Evolutionary conservation across 805 yeast species (phyloP).

Genomic region (Dipodascopsis uninucleata): DNA sequence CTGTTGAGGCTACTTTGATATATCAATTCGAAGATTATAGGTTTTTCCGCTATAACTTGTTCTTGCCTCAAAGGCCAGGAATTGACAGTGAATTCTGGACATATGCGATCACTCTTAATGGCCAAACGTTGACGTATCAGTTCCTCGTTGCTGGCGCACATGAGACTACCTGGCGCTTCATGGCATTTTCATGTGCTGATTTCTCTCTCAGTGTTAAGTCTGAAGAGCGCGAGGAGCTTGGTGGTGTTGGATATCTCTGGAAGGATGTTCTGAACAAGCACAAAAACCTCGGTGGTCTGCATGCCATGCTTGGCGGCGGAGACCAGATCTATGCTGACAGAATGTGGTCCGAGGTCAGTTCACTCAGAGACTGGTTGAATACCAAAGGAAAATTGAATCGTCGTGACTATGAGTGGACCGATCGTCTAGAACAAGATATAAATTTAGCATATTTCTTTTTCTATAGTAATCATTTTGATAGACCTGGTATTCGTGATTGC

Average conservation of each 20-base stretch:
- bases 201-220: constrained; percentile 23
- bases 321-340: constrained; percentile 91
- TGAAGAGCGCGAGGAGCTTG: constrained; percentile 42
- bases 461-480: constrained; percentile 89
- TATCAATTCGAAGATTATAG: constrained; percentile 14
- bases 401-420: constrained; percentile 43
- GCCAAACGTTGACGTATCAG: constrained; percentile 20
- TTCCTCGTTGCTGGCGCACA: constrained; percentile 23
- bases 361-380: constrained; percentile 54
- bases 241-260: constrained; percentile 74
- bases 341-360: constrained; percentile 55
- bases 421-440: constrained; percentile 52
- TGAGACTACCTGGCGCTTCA: constrained; percentile 20
- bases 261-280: constrained; percentile 74
- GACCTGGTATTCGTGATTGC: constrained; percentile 66
- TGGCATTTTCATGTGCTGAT: constrained; percentile 29
- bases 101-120: constrained; percentile 21
- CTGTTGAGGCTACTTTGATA: constrained; percentile 9
- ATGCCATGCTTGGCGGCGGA: constrained; percentile 97
- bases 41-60: constrained; percentile 20
- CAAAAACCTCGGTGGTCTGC: constrained; percentile 55
- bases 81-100: constrained; percentile 18
- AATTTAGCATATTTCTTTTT: constrained; percentile 65
- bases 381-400: constrained; percentile 50
- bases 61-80: constrained; percentile 8